Percentiles rank a stretch among this genome's conserved stretches.
phyloP scores from a whole-genome alignment of 2,329 filamentous ascomycete genomes.

The Sphaceloma murrayae region DNA sequence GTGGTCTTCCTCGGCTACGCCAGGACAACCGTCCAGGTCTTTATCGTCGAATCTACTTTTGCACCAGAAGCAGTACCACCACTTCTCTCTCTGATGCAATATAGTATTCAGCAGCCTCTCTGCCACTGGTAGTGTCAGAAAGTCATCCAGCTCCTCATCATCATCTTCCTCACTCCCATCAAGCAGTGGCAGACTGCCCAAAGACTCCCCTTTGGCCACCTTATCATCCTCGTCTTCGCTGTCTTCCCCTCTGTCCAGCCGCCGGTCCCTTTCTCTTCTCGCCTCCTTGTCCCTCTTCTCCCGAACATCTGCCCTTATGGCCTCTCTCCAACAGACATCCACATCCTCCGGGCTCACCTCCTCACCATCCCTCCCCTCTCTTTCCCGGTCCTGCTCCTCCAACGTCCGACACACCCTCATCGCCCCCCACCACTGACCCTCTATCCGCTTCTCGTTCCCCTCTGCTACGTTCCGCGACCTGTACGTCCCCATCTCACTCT shows the following conservation, averaged over 20 bases:
- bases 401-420: constrained; percentile 76
- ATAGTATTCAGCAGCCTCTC: constrained; percentile 62
- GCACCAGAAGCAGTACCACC: constrained; percentile 93
- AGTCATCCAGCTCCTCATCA: constrained; percentile 70
- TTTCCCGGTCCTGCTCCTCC: constrained; percentile 46
- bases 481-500: constrained; percentile 61
- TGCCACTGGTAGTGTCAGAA: constrained; percentile 56
- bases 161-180: constrained; percentile 34
- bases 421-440: constrained; percentile 63
- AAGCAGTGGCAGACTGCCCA: constrained; percentile 20
- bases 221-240: constrained; percentile 49
- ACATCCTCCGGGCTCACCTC: constrained; percentile 20
- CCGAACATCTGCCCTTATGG: too few species aligned
- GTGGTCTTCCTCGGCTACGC: constrained; percentile 74
- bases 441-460: constrained; percentile 56
- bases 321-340: constrained; percentile 22
- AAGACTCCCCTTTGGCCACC: constrained; percentile 21
- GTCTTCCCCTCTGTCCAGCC: constrained; percentile 46
- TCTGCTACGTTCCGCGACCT: constrained; percentile 62
- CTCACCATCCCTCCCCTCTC: constrained; percentile 20
- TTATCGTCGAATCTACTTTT: constrained; percentile 69
- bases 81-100: constrained; percentile 56
- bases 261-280: constrained; percentile 30
- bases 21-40: constrained; percentile 80
- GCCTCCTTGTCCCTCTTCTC: constrained; percentile 16